Base-by-base conservation (phyloP, 2,329 filamentous ascomycete genomes). In the Trichoderma lentiforme region DNA sequence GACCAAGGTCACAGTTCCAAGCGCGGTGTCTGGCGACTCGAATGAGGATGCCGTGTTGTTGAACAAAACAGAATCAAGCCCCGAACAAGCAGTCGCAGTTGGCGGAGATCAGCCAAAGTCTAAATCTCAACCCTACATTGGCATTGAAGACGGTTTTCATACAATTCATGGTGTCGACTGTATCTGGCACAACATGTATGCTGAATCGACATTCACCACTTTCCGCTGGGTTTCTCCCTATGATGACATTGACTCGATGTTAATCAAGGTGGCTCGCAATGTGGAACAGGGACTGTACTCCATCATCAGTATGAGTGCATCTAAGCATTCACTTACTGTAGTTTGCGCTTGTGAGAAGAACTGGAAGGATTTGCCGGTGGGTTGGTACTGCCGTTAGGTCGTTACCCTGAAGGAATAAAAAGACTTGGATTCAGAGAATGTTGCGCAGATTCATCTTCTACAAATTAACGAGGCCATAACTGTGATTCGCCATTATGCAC, bases 121-220 rank as follows among this genome's bases (percentile, higher is more conserved):
- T 57, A 14, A 43, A 63, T 21, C 34, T 43, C 11, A 63, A n/a
- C 32, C 61, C 9, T 9, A 43, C 32, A 39, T 63, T 6, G 21
- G 36, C 34, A 63, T 63, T 28, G 39, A 63, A 18, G 61, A 63
- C n/a, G 32, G 61, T 14, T 34, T 63, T 34, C 61, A 63, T 32
- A 57, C 66, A 57, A 30, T 71, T 62, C 63, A 26, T 24, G 70
- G 70, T 15, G 39, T 71, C 62, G 70, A 71, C 62, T 71, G 62
- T 63, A 71, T 67, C 30, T 71, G 43, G 43, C 70, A 71, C 51
- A 71, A 71, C 32, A 71, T 67, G 61, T 67, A 71, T 51, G 47
- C 61, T 51, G 60, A 32, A 18, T 71, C 70, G 18, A 67, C 21
- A 30, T 71, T 71, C 3, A 60, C n/a, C 24, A 47, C 62, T 8